Base-by-base conservation (phyloP, 176 grass and related monocot species). In the Aegilops sharonensis region DNA sequence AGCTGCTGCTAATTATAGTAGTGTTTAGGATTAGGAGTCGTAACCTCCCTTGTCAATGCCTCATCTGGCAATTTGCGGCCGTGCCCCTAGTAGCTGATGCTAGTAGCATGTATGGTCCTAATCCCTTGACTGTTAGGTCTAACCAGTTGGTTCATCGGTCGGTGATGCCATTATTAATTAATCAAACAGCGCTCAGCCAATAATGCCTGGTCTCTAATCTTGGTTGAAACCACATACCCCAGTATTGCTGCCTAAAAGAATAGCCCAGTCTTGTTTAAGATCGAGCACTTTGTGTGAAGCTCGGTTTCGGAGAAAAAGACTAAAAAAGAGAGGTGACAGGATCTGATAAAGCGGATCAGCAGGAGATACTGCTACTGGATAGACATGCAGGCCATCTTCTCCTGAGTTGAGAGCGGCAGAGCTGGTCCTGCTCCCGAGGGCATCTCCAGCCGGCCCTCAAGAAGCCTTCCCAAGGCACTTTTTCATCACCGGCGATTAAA, bases 351-450 rank as follows among this genome's bases (percentile, higher is more conserved):
- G 21, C 36, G 42, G 71, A 48, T 42, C 9, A 5, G 4, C 29
- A 77, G 52, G 79, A 90, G 71, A 59, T 27, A 8, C 5, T 35
- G 5, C 34, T 86, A 2, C 50, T 6, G 0, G 23, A 27, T 64
- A 71, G 35, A 36, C 70, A 45, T 72, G 69, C n/a, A 40, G 50
- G 50, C 63, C 60, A 86, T 66, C 84, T 78, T 90, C 64, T 40
- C 48, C 3, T 37, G 5, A 54, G 50, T 7, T 18, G 50, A 54
- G 17, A 65, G 78, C 78, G 81, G 56, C 17, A 37, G 73, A 82
- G n/a, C 25, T 21, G 27, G 43, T 83, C 84, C 42, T 45, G 59
- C 50, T 5, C 27, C 27, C 27, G 27, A 27, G 27, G 27, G 27
- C 27, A 27, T 27, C 27, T 27, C 27, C 27, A 27, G 27, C 27